These are phyloP conservation scores for Starmerella vaccinii DNA, from an alignment of 805 yeast genomes.

Conservation along the genomic window DNA sequence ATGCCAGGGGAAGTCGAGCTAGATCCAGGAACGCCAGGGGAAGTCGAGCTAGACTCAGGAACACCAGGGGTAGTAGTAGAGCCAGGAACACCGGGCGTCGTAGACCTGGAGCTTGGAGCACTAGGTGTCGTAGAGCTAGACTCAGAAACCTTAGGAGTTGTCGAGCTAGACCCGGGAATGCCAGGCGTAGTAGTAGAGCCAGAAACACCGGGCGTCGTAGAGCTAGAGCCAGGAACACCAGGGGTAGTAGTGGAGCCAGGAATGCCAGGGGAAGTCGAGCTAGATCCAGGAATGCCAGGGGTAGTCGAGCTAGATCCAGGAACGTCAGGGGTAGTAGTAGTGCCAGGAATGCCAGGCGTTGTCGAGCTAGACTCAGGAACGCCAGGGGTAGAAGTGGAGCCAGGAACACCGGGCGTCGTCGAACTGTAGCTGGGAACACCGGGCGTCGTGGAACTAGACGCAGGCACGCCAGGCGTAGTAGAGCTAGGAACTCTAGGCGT, in stretches of 20 bases:
- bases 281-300: background rate
- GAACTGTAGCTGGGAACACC: background rate
- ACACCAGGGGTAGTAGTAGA: background rate
- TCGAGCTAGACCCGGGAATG: background rate
- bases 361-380: background rate
- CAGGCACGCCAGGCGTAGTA: background rate
- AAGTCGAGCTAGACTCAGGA: background rate
- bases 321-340: background rate
- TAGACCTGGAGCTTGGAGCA: background rate
- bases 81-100: slow-evolving; percentile 24
- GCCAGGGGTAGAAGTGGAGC: background rate
- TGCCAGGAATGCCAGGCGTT: background rate
- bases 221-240: background rate
- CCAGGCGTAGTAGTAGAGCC: background rate
- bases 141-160: background rate
- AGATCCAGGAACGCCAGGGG: background rate
- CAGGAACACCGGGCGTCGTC: background rate
- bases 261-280: background rate
- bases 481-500: background rate
- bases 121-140: background rate
- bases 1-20: background rate
- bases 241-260: background rate
- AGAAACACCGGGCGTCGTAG: background rate
- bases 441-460: background rate
- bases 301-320: background rate